These are phyloP conservation scores for Conticribra guillardii DNA, from an alignment of 108 stramenopile species.

Conservation along the genomic window DNA sequence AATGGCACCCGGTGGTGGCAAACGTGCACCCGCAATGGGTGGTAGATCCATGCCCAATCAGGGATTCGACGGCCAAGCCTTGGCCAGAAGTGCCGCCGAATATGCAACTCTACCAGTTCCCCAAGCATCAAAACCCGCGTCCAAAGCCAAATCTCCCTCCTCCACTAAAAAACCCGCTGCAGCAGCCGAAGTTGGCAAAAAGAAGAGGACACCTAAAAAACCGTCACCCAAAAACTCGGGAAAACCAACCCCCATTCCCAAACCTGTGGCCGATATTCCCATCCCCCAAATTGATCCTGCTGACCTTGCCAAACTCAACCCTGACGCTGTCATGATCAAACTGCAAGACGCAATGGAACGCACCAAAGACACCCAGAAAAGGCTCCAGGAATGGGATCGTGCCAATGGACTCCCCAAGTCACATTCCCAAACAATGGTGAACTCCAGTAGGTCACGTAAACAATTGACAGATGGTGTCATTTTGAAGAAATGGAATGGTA, in stretches of 20 bases:
- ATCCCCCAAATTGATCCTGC: neutral
- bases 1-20: neutral
- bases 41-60: neutral
- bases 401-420: constrained; percentile 46
- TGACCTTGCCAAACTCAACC: constrained; percentile 2
- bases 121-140: neutral
- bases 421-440: constrained; percentile 54
- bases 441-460: constrained; percentile 32
- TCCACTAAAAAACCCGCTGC: neutral
- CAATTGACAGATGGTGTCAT: constrained; percentile 43
- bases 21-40: neutral
- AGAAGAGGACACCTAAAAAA: neutral
- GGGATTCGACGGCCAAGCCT: neutral
- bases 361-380: constrained; percentile 27
- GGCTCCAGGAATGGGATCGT: constrained; percentile 42
- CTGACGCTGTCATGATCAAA: constrained; percentile 23
- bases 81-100: neutral
- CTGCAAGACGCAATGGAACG: constrained; percentile 24
- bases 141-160: neutral
- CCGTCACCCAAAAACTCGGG: neutral
- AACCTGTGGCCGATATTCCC: neutral
- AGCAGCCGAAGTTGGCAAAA: neutral
- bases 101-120: neutral
- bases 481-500: constrained; percentile 45
- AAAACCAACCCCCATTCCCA: neutral